phyloP scores from a whole-genome alignment of 1,284 basidiomycete species.

The Ceratobasidium sp. region DNA sequence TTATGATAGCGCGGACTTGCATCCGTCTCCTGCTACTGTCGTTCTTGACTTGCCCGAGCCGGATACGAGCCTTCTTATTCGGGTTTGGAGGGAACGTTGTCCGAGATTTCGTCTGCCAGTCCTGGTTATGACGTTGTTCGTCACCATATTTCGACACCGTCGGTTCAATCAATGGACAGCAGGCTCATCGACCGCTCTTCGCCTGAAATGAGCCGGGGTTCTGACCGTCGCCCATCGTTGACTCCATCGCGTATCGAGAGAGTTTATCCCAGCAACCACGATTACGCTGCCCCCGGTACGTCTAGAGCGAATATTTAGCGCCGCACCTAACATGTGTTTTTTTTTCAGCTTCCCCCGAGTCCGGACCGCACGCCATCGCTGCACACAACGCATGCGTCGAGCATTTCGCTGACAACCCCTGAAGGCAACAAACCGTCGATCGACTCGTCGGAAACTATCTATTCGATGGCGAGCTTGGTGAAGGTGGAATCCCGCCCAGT shows the following conservation, averaged over 20 bases:
- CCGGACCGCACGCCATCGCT: conserved; percentile 49
- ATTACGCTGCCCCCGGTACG: conserved; percentile 29
- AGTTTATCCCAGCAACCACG: conserved; percentile 11
- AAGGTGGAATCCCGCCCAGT: conserved; percentile 47
- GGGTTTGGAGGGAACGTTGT: conserved; percentile 21
- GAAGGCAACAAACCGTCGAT: conserved; percentile 66
- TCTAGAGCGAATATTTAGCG: conserved; percentile 37
- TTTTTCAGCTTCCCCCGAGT: conserved; percentile 50
- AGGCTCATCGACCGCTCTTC: not conserved
- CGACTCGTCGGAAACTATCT: conserved; percentile 60
- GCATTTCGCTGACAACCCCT: conserved; percentile 62
- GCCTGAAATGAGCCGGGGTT: not conserved
- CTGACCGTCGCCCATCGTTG: conserved; percentile 10
- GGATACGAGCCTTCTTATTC: conserved; percentile 37
- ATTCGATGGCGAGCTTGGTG: conserved; percentile 48
- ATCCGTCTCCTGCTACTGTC: conserved; percentile 65
- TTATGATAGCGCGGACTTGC: conserved; percentile 72
- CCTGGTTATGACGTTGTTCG: conserved; percentile 30
- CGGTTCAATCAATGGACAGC: not conserved
- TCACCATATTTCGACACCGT: conserved; percentile 6
- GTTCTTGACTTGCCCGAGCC: conserved; percentile 10
- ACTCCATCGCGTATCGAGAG: conserved; percentile 14
- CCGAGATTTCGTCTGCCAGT: conserved; percentile 4
- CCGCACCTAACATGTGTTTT: conserved; percentile 48
- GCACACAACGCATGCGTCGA: conserved; percentile 55